Percentiles rank a stretch among this genome's conserved stretches.
These are phyloP conservation scores for Talaromyces funiculosus DNA, from an alignment of 2,329 filamentous ascomycete species.

Conservation along the genomic window DNA sequence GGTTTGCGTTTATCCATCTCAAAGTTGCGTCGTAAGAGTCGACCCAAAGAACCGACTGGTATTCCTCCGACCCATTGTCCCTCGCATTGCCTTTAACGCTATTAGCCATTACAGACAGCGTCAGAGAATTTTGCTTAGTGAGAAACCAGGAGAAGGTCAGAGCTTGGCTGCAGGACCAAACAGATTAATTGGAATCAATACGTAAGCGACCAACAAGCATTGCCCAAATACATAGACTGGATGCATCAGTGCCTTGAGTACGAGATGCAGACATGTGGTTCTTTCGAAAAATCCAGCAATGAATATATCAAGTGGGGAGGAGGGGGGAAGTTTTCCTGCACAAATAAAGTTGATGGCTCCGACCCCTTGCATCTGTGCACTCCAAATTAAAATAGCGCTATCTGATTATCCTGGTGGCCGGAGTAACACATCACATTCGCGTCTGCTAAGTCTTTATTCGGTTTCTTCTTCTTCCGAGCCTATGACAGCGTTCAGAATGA, in stretches of 20 bases:
- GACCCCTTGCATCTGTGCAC: constrained; percentile 4
- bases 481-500: background rate
- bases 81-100: constrained; percentile 11
- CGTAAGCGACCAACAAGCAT: constrained; percentile 1
- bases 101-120: constrained; percentile 4
- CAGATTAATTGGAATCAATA: background rate
- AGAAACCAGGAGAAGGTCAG: background rate
- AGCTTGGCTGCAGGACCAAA: constrained; percentile 3
- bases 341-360: constrained; percentile 10
- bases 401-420: constrained; percentile 2
- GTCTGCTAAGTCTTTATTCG: background rate
- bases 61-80: constrained; percentile 3
- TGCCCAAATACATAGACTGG: background rate
- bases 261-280: background rate
- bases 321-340: background rate
- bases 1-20: background rate
- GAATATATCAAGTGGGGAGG: background rate
- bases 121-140: background rate
- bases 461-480: background rate
- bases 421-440: constrained; percentile 9
- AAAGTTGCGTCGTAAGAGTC: background rate
- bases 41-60: background rate
- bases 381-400: constrained; percentile 3
- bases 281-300: background rate
- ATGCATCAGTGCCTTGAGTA: constrained; percentile 2